A percentile compares a stretch with the other conserved stretches of the same genome.
These are phyloP conservation scores for Strobilomyces dryophilus DNA, from an alignment of 768 basidiomycete species.

Conservation along the genomic window DNA sequence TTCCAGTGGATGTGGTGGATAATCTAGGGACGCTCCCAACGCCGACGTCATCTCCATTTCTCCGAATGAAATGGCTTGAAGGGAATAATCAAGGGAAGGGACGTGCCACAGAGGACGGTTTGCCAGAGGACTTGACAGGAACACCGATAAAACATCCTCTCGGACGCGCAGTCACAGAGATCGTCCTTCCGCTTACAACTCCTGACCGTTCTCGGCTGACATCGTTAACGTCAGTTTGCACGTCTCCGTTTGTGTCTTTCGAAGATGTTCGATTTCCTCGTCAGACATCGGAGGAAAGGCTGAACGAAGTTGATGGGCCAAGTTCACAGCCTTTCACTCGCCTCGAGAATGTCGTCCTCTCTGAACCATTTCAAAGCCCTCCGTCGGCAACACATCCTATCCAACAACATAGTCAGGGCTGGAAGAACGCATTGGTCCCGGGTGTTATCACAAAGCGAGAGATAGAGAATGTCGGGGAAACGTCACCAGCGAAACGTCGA, in stretches of 20 bases:
- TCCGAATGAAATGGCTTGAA: not conserved
- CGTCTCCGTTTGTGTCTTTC: conserved; percentile 16
- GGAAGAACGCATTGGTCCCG: not conserved
- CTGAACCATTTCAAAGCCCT: not conserved
- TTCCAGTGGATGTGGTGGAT: not conserved
- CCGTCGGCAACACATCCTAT: not conserved
- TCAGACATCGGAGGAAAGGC: not conserved
- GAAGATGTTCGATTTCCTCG: not conserved
- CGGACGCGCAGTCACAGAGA: conserved; percentile 1
- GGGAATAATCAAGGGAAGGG: conserved; percentile 5
- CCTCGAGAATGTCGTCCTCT: conserved; percentile 14
- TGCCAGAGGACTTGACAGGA: not conserved
- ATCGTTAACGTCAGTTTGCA: conserved; percentile 4
- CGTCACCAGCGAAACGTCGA: conserved; percentile 10
- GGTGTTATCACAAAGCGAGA: not conserved
- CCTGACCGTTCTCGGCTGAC: not conserved
- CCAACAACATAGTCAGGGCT: not conserved
- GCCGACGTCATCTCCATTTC: conserved; percentile 11
- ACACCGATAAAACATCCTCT: not conserved
- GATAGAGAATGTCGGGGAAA: conserved; percentile 3
- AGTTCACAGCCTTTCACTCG: conserved; percentile 12
- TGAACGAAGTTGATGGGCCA: not conserved
- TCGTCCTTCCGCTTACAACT: not conserved
- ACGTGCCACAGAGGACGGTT: not conserved
- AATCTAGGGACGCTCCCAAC: conserved; percentile 15